These are phyloP conservation scores for Hemileia vastatrix DNA, from an alignment of 1,284 basidiomycete species.

Conservation along the genomic window DNA sequence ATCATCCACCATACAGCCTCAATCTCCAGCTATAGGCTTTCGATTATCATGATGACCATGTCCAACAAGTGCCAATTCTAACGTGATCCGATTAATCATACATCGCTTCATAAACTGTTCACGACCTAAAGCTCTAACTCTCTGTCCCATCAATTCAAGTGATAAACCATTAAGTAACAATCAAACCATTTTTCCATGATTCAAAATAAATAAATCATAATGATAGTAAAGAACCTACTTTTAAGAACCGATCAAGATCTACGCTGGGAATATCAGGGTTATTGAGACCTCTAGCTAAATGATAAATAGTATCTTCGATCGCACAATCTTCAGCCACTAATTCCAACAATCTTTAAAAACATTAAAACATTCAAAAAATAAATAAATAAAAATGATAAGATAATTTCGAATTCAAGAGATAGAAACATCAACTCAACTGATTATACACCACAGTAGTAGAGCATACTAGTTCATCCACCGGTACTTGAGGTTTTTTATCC, in stretches of 20 bases:
- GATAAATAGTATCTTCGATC: constrained; percentile 95
- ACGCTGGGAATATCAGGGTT: constrained; percentile 67
- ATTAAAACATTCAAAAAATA: not conserved
- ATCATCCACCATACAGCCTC: no score
- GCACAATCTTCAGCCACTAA: constrained; percentile 97
- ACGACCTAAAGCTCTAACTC: constrained; percentile 72
- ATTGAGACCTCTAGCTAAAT: constrained; percentile 74
- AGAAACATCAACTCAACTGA: constrained; percentile 57
- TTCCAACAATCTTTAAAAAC: constrained; percentile 65
- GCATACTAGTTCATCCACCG: constrained; percentile 88
- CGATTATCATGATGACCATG: not conserved
- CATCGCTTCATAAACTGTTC: constrained; percentile 77
- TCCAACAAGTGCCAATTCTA: constrained; percentile 24
- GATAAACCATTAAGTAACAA: not conserved
- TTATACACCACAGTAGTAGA: constrained; percentile 90
- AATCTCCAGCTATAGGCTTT: not conserved
- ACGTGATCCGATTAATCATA: constrained; percentile 38
- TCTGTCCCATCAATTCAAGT: constrained; percentile 51
- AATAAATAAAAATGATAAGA: constrained; percentile 2
- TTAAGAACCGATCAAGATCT: constrained; percentile 81
- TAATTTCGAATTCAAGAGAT: constrained; percentile 9
- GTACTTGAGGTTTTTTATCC: constrained; percentile 59
- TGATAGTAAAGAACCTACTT: constrained; percentile 52
- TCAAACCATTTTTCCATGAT: constrained; percentile 24
- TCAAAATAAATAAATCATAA: constrained; percentile 22